Base-by-base conservation (phyloP, 1,139 yeast genomes). In the Entelexis sorbosivorans region DNA sequence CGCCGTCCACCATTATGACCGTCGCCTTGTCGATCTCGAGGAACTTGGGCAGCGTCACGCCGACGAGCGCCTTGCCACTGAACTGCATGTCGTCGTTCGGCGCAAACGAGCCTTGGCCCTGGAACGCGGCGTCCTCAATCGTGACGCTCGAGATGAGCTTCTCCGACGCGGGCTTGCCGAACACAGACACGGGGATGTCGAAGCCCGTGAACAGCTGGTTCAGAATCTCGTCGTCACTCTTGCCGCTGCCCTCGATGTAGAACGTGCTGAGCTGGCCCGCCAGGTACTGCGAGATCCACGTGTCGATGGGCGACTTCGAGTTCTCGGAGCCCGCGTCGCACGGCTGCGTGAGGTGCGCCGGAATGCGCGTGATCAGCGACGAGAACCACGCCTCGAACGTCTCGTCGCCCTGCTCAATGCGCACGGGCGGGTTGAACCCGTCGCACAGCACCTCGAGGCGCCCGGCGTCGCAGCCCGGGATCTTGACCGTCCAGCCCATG, bases 231-330 rank as follows among this genome's bases (percentile, higher is more conserved):
- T 44, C n/a, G 17, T 33, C 38, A 11, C 29, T 9, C 17, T 33
- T 6, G n/a, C 31, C 22, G 7, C 20, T 29, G 24, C 56, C 56
- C 10, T 42, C 45, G 17, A 53, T 29, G 44, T 48, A 47, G 39
- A 56, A 35, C 16, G 47, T 36, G 16, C 48, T 38, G 11, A 20
- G 14, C 40, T 50, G 38, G 38, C 61, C 61, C 6, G 48, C 53
- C 16, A 59, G 50, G 47, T 58, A 59, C 28, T 49, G 26, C 3
- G 55, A 22, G 5, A 59, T 38, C 47, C 52, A 51, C 5, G 10
- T 13, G 19, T 58, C 61, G n/a, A 59, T 43, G 10, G 61, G 59
- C 22, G 60, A 56, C 35, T 55, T 53, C 40, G 35, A 26, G 26
- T 16, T 20, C 28, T 43, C 48, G 34, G 38, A 11, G 6, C 10